Conservation (phyloP, 169 alveolate species). For the Plasmodium cynomolgi region DNA sequence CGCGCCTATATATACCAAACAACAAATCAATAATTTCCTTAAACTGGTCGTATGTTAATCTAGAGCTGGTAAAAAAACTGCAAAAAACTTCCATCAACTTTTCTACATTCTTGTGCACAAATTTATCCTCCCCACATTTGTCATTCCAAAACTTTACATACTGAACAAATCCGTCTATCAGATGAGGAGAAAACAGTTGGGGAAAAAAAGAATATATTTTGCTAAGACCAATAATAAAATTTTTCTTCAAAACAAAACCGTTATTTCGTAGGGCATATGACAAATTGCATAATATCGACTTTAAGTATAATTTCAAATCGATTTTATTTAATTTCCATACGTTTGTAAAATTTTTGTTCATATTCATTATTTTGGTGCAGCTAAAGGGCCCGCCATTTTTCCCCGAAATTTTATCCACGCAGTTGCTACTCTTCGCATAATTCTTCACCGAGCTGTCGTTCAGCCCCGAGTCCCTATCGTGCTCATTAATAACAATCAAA, state of each 20-base stretch:
- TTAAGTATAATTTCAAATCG: constrained; percentile 41
- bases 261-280: constrained; percentile 50
- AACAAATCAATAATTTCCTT: constrained; percentile 17
- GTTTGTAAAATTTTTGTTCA: constrained; percentile 8
- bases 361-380: background rate
- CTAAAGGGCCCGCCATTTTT: background rate
- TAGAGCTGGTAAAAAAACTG: constrained; percentile 6
- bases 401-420: background rate
- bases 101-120: constrained; percentile 12
- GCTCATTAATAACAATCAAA: constrained; percentile 27
- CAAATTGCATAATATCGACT: constrained; percentile 37
- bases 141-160: constrained; percentile 21
- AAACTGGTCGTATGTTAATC: constrained; percentile 38
- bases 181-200: constrained; percentile 22
- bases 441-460: background rate
- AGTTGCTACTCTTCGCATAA: background rate
- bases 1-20: background rate
- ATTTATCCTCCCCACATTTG: background rate
- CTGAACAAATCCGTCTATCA: constrained; percentile 45
- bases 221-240: constrained; percentile 63
- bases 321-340: constrained; percentile 31
- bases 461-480: constrained; percentile 8
- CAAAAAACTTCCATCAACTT: constrained; percentile 18
- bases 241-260: constrained; percentile 10
- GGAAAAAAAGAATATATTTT: constrained; percentile 62